Percentiles rank a stretch among this genome's conserved stretches.
phyloP scores from a whole-genome alignment of 2,329 filamentous ascomycete species.

The Leptographium wingfieldii region DNA sequence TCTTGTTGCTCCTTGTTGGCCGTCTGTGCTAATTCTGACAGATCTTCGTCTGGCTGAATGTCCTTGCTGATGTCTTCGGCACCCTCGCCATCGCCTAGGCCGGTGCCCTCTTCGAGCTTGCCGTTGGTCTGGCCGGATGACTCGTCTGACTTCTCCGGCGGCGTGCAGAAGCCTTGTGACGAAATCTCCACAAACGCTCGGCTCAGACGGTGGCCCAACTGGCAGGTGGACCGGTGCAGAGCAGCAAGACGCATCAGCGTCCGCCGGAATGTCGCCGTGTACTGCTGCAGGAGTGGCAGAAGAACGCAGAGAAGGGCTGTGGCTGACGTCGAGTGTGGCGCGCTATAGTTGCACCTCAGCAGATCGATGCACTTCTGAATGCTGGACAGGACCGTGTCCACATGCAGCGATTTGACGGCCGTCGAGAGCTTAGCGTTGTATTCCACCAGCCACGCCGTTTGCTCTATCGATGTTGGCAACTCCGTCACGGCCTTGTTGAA shows the following conservation, averaged over 20 bases:
- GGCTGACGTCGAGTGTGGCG: not conserved
- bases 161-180: conserved; percentile 81
- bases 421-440: conserved; percentile 38
- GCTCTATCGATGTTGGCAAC: conserved; percentile 46
- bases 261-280: conserved; percentile 46
- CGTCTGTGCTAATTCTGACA: conserved; percentile 83
- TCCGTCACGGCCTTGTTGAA: conserved; percentile 43
- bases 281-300: conserved; percentile 64
- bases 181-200: conserved; percentile 70
- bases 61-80: conserved; percentile 98
- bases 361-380: conserved; percentile 25
- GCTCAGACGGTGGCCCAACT: conserved; percentile 62
- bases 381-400: conserved; percentile 37
- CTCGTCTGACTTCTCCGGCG: conserved; percentile 60
- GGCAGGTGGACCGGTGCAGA: conserved; percentile 58
- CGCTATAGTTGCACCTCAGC: conserved; percentile 14
- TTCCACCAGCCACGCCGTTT: conserved; percentile 48
- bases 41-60: conserved; percentile 82
- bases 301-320: conserved; percentile 45
- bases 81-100: conserved; percentile 87
- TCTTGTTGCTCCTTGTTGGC: conserved; percentile 53
- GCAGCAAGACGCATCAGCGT: conserved; percentile 44
- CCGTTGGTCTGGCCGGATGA: conserved; percentile 32
- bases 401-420: conserved; percentile 46
- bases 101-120: conserved; percentile 81